Evolutionary conservation across 129 eudicot genomes (phyloP), one percentile per base, ranked within the genome.

Genomic region (Chrysanthemum seticuspe): DNA sequence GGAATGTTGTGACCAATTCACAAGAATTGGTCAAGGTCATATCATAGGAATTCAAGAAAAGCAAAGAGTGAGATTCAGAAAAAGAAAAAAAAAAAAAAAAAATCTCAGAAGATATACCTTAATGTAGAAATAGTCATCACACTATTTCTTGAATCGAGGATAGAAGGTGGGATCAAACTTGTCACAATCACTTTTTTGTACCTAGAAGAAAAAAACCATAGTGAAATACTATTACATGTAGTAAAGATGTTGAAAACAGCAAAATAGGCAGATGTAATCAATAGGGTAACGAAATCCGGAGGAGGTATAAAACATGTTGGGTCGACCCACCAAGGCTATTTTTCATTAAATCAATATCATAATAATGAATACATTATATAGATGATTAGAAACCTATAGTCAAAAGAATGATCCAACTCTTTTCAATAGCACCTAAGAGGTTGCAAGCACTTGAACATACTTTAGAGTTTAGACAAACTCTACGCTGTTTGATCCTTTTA

Each of bases 61-160:
- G 8, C 2, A 53, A 53, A 52, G 23, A 58, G 27, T 58, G 27
- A 58, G 7, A 65, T 40, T 10, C 67, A 75, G 9, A 34, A 72
- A 34, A 74, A 51, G n/a, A n/a, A n/a, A n/a, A n/a, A n/a, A n/a
- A n/a, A n/a, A n/a, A n/a, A n/a, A n/a, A n/a, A n/a, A n/a, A n/a
- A n/a, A n/a, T n/a, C 12, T 13, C 4, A 34, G 18, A 59, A 68
- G 15, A 29, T 47, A 16, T 79, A 94, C 99, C 99, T 95, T 95
- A 61, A 95, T 91, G 79, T 86, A 90, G 78, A 95, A 95, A 80
- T 95, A 95, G 76, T 95, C 97, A 85, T 90, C 99, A 80, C 99
- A 95, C 99, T 97, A 95, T 85, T 95, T 95, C 87, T 95, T 95
- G 87, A 95, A 95, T 29, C 85, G 89, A 47, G 99, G 99, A 74